Evolutionary conservation across 371 early-diverging fungal species (phyloP), one percentile per base, ranked within the genome.

Genomic region (Saksenaea vasiformis): DNA sequence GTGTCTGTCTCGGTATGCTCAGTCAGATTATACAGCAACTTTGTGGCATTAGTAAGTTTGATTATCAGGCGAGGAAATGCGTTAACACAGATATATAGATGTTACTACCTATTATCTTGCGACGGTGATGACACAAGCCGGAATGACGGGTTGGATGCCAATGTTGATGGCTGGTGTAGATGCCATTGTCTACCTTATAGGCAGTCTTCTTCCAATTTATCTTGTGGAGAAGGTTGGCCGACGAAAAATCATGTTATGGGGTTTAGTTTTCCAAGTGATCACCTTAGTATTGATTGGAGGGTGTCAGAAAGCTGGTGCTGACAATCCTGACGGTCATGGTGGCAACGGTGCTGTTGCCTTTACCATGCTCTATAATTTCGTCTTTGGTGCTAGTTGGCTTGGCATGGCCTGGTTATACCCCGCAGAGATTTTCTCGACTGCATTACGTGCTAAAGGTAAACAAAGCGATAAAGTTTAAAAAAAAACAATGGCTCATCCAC

Each of bases 361-460:
- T 35, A 73, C 71, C 8, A 75, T 80, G 62, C 62, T 80, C 10
- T 80, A 76, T 54, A 80, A 82, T 65, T 71, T 87, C 58, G 62
- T 67, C 58, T 88, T 87, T 67, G 83, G 85, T 55, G 74, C 83
- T 56, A 77, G 85, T 56, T 88, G 85, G 86, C 80, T 87, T 8
- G 87, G 89, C 64, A 73, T 76, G 15, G 72, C 76, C 2, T 76
- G 76, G 76, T 47, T 76, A 51, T 85, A 86, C 70, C 87, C 85
- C 53, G 77, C 86, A 44, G 89, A 88, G 59, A 85, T 87, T 73
- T 86, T 77, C 66, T 66, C 71, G 24, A 77, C 77, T 24, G 71
- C 62, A 27, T 56, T 77, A n/a, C 77, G 77, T 67, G 73, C 74
- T 41, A 77, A 81, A 69, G 82, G 82, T 66, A 47, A 47, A 22